These are phyloP conservation scores for Suhomyces bribrorum DNA, from an alignment of 1,139 yeast species.

Conservation along the genomic window DNA sequence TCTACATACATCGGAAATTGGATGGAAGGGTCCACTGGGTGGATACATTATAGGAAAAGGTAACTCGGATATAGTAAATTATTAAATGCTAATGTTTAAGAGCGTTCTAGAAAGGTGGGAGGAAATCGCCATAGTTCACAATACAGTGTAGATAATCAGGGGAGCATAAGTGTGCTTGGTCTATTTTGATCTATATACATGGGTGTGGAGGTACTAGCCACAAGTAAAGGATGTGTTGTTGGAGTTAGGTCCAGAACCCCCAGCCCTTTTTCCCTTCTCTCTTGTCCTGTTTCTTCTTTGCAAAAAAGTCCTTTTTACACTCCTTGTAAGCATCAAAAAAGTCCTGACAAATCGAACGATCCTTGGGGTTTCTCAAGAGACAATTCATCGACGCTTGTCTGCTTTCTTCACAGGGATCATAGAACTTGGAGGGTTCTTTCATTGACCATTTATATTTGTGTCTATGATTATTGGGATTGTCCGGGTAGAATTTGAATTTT, in stretches of 20 bases:
- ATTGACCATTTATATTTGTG: slow-evolving; percentile 61
- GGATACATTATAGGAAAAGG: too few species aligned
- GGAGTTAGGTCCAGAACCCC: slow-evolving; percentile 52
- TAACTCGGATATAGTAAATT: too few species aligned
- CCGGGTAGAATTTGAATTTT: slow-evolving; percentile 77
- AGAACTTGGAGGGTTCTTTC: slow-evolving; percentile 81
- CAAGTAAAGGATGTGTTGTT: too few species aligned
- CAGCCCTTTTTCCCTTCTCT: slow-evolving; percentile 46
- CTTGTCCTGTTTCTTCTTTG: slow-evolving; percentile 40
- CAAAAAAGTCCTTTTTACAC: slow-evolving; percentile 81
- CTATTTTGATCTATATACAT: too few species aligned
- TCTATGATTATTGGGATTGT: slow-evolving; percentile 63
- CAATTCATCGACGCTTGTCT: slow-evolving; percentile 85
- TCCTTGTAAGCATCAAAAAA: slow-evolving; percentile 92
- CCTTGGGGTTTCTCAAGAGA: slow-evolving; percentile 73
- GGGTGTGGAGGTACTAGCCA: too few species aligned
- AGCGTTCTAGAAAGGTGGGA: too few species aligned
- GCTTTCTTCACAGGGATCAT: slow-evolving; percentile 91
- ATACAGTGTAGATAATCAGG: too few species aligned
- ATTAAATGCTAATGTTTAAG: too few species aligned
- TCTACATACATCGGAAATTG: too few species aligned
- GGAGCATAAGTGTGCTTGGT: too few species aligned
- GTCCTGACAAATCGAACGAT: slow-evolving; percentile 71
- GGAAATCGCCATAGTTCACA: too few species aligned
- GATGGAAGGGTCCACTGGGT: too few species aligned